Base-by-base conservation (phyloP, 768 basidiomycete species). In the Trichaptum fuscoviolaceum region DNA sequence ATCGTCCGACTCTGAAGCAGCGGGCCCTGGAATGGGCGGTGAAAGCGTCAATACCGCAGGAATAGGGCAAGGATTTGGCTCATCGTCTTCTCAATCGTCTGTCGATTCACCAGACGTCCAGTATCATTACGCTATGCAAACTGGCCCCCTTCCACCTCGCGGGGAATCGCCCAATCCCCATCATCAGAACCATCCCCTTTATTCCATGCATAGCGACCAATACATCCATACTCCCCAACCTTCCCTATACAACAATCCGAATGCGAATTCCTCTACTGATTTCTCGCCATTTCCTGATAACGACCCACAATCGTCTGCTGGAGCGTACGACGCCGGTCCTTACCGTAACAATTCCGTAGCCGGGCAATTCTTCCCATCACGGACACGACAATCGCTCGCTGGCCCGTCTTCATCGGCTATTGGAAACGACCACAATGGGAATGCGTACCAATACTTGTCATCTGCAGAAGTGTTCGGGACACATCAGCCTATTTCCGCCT, bases 41-140 rank as follows among this genome's bases (percentile, higher is more conserved):
- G 42, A 52, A 52, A 52, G 42, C 10, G 42, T 12, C 10, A 52
- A 52, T 12, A 15, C 30, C 30, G 30, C 42, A 20, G 10, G 42
- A 12, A 52, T 52, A 2, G 42, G 42, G 20, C 79, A 80, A 67
- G 73, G 82, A 67, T 81, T 82, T 75, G 79, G 80, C 64, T 80
- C 86, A 58, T 70, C 82, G 26, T 83, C 87, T 9, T 82, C 83
- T 69, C 80, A 86, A 3, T 84, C 85, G 62, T 83, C 87, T 57
- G 81, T 79, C 23, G 76, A 75, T 66, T 85, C 85, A 67, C 85
- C 87, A 65, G 80, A 85, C 42, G 75, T 84, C 24, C 85, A 84
- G 67, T 88, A 81, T 73, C 86, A 84, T 69, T 73, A 82, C 60
- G 72, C 81, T 69, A 81, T 82, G 69, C 82, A 84, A 67, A 72